Percentiles rank a stretch among this genome's conserved stretches.
Conservation (phyloP, 78 protist species). For the Monocercomonoides exilis region DNA sequence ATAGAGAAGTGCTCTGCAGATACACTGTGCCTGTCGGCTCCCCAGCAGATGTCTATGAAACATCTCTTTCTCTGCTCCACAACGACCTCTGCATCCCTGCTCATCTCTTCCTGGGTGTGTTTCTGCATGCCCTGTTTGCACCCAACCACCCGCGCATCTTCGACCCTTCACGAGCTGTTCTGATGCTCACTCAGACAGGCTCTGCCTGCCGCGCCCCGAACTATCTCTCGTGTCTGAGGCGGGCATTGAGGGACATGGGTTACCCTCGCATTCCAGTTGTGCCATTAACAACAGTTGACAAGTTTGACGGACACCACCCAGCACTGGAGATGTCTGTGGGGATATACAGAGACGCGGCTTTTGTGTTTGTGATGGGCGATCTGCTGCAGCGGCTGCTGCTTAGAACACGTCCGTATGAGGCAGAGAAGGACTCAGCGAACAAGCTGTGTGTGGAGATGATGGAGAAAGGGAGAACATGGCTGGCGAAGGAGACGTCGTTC, state of each 20-base stretch:
- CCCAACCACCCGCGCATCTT: not conserved
- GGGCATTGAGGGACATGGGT: not conserved
- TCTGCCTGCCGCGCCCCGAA: constrained; percentile 24
- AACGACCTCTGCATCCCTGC: constrained; percentile 28
- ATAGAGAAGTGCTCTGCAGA: not conserved
- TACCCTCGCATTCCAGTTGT: not conserved
- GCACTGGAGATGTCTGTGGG: not conserved
- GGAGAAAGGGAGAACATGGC: not conserved
- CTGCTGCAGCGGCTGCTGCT: not conserved
- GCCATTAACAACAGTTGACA: not conserved
- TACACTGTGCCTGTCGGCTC: not conserved
- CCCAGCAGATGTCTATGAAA: not conserved
- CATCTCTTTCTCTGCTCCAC: constrained; percentile 17
- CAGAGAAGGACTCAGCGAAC: not conserved
- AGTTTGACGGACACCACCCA: constrained; percentile 5
- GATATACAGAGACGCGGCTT: not conserved
- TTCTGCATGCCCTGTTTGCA: not conserved
- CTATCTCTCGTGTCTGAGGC: constrained; percentile 21
- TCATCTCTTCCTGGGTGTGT: not conserved
- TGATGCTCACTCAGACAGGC: constrained; percentile 24
- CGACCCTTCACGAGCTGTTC: not conserved
- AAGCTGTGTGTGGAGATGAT: not conserved
- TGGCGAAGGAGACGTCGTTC: not conserved
- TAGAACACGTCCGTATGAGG: constrained; percentile 11
- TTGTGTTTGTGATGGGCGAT: constrained; percentile 11